Evolutionary conservation across 1,284 basidiomycete genomes (phyloP), one percentile per base, ranked within the genome.

Genomic region (Naganishia sp.): DNA sequence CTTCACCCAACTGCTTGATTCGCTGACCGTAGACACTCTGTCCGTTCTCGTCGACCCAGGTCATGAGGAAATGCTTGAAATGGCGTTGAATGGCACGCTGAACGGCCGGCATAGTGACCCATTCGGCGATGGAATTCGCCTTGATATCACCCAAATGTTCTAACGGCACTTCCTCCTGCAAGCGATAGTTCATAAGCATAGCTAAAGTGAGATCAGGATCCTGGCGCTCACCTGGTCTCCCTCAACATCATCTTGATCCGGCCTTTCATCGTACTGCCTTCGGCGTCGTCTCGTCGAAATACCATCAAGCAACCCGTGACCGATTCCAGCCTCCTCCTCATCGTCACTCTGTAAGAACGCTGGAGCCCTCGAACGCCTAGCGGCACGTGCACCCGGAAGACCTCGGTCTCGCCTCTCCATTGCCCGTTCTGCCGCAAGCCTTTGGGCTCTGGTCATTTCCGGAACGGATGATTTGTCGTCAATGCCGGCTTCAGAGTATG

Each of bases 121-220:
- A 99, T 78, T 96, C 94, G 9, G 90, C 90, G 64, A 99, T 93
- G 21, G 92, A 94, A 74, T 94, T 92, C 39, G 94, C 92, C 78
- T 98, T 98, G 83, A 99, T 92, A 75, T 99, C 95, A 70, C 91
- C 92, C 15, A 99, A 83, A 81, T 99, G 94, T 77, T 99, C 95
- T 54, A 97, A 80, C 0, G 94, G 93, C 66, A 99, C 84, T 78
- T 97, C 94, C 87, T 97, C 74, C 52, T 36, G 59, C 7, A 39
- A 39, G 36, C 36, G 13, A 39, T 39, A 39, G 36, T 39, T 7
- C 10, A 39, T 39, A 7, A 39, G 36, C 36, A 10, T 7, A 39
- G 13, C 10, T 39, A 10, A 10, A 3, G 36, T 13, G 36, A 39
- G 36, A 39, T 39, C 36, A 9, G 36, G 36, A 7, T 39, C 36